These are phyloP conservation scores for Metschnikowia santaceciliae DNA, from an alignment of 805 yeast species.

Conservation along the genomic window DNA sequence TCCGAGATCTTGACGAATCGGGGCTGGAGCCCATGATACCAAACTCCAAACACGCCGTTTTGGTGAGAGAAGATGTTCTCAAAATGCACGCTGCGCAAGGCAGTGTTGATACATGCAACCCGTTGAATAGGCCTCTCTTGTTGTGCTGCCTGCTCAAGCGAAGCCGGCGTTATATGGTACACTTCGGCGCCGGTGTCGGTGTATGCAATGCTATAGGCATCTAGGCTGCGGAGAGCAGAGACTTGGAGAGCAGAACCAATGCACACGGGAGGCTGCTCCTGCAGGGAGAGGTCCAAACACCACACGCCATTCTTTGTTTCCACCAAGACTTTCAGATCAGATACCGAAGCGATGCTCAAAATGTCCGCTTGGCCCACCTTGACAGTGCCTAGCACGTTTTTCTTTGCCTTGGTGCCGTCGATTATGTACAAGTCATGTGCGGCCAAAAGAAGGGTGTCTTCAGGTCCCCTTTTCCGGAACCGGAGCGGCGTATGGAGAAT, in stretches of 20 bases:
- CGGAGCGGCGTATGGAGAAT: slow-evolving; percentile 16
- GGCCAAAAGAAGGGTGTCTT: slow-evolving; percentile 20
- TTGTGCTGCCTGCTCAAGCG: background rate
- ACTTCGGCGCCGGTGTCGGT: slow-evolving; percentile 30
- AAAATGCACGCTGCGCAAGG: slow-evolving; percentile 12
- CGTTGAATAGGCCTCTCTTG: background rate
- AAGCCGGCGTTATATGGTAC: slow-evolving; percentile 18
- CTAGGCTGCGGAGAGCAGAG: slow-evolving; percentile 3
- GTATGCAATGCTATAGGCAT: slow-evolving; percentile 20
- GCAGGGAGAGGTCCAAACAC: slow-evolving; percentile 2
- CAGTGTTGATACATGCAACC: background rate
- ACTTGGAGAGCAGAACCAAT: background rate
- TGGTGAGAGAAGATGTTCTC: slow-evolving; percentile 28
- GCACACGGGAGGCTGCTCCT: slow-evolving; percentile 1
- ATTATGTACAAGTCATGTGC: slow-evolving; percentile 28
- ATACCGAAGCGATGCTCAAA: slow-evolving; percentile 3
- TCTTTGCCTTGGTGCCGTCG: slow-evolving; percentile 23
- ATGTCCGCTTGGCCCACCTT: slow-evolving; percentile 25
- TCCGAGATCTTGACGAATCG: slow-evolving; percentile 20
- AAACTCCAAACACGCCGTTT: slow-evolving; percentile 37
- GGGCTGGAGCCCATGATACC: slow-evolving; percentile 32
- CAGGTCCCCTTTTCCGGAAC: slow-evolving; percentile 4
- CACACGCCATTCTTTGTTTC: background rate
- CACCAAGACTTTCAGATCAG: background rate
- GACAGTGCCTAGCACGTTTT: slow-evolving; percentile 19